Evolutionary conservation across 768 basidiomycete species (phyloP).

Genomic region (Heimioporus sp.): DNA sequence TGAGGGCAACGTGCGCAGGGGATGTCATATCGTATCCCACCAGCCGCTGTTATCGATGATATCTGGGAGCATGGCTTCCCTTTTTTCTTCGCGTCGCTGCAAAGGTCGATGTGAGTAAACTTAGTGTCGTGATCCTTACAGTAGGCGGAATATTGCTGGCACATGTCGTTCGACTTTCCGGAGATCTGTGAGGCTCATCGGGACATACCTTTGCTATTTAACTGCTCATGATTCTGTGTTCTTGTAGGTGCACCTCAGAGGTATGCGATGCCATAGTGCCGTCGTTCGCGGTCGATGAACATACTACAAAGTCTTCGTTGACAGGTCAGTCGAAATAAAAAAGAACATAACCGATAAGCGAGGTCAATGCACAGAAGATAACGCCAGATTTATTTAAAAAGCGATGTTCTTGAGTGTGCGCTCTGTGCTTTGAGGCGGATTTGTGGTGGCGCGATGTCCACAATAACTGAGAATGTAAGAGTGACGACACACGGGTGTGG

Average conservation of each 20-base stretch:
- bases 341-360: background rate
- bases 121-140: constrained; percentile 1
- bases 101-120: background rate
- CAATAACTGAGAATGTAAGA: background rate
- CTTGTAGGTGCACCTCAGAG: background rate
- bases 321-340: background rate
- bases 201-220: constrained; percentile 21
- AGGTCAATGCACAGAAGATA: background rate
- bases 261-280: background rate
- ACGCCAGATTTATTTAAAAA: constrained; percentile 4
- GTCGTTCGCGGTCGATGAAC: background rate
- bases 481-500: constrained; percentile 8
- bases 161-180: constrained; percentile 16
- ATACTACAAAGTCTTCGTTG: constrained; percentile 3
- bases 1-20: constrained; percentile 11
- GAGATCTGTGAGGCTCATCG: constrained; percentile 4
- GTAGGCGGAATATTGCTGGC: constrained; percentile 1
- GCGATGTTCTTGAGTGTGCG: background rate
- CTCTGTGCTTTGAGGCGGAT: constrained; percentile 4
- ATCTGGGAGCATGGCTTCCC: no score
- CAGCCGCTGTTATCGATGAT: accelerated
- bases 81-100: no score
- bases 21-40: no score
- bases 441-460: constrained; percentile 17
- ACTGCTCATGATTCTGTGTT: constrained; percentile 6